Evolutionary conservation across 2,329 filamentous ascomycete genomes (phyloP), one percentile per base, ranked within the genome.

Genomic region (Teratosphaeria nubilosa): DNA sequence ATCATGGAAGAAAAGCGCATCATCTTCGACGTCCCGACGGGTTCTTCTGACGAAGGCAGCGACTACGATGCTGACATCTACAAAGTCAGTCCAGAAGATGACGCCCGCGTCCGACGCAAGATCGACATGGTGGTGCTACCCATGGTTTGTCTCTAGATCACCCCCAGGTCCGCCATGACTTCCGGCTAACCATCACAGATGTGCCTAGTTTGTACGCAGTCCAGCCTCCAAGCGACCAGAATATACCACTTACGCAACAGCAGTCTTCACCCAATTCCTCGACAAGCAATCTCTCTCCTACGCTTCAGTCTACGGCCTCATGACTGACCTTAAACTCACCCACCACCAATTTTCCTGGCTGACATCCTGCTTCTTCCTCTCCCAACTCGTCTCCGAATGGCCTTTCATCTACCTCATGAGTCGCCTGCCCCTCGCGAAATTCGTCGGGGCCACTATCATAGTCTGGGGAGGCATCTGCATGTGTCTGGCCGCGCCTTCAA

Each of bases 61-160:
- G 41, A 22, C 41, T 10, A 48, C 10, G 41, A 22, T 22, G 20
- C 41, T 24, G 16, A 48, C 20, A 20, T 22, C n/a, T 48, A 22
- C 20, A 48, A 20, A 10, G 41, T 48, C 41, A 22, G n/a, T 48
- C 16, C 41, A 24, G 41, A 48, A n/a, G 41, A 48, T 16, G 41
- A 48, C 20, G 41, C n/a, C 16, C 41, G 41, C 25, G 54, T 51
- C 2, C 45, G 32, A n/a, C 45, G 54, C 24, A 56, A 51, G 25
- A 56, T 56, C 25, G 37, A 56, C n/a, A 45, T 48, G 22, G 54
- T 50, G 16, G 54, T 56, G 24, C 45, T 56, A n/a, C 54, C 37
- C 9, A 51, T 56, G 54, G 54, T 56, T 3, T 14, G 20, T 53
- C 20, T 20, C 41, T 5, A 22, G 5, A 1, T 20, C 11, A 30